These are phyloP conservation scores for Lupinus albus DNA, from an alignment of 306 rosid genomes.

Conservation along the genomic window DNA sequence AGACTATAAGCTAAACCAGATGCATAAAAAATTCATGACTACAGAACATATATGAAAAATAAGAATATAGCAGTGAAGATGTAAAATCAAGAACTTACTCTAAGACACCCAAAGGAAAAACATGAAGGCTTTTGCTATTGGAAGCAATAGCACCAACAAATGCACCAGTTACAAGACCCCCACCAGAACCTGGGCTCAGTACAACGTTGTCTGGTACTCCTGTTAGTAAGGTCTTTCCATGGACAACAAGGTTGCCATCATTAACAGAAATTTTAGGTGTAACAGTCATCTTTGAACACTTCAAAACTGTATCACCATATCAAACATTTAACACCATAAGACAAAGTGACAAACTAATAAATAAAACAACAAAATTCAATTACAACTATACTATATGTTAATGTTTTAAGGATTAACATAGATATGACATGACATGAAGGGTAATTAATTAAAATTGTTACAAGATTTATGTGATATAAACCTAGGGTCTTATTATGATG, in stretches of 20 bases:
- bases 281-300: constrained; percentile 73
- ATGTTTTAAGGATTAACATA: background rate
- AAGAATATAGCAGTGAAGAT: background rate
- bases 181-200: constrained; percentile 65
- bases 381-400: background rate
- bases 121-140: constrained; percentile 75
- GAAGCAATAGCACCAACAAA: constrained; percentile 87
- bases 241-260: constrained; percentile 83
- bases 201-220: constrained; percentile 85
- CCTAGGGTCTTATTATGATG: constrained; percentile 34
- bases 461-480: background rate
- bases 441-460: background rate
- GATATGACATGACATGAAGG: background rate
- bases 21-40: background rate
- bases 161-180: constrained; percentile 71
- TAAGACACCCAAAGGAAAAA: constrained; percentile 76
- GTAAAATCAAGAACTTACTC: constrained; percentile 59
- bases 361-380: too few relatives aligned
- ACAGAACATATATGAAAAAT: constrained; percentile 11
- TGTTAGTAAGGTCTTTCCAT: constrained; percentile 78
- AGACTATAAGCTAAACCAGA: background rate
- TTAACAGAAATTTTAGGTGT: constrained; percentile 65
- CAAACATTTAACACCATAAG: background rate
- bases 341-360: background rate
- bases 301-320: constrained; percentile 38